Percentiles rank a stretch among this genome's conserved stretches.
Evolutionary conservation across 225 moss, liverwort and hornwort genomes (phyloP).

Genomic region (Thuidium tamariscinum): DNA sequence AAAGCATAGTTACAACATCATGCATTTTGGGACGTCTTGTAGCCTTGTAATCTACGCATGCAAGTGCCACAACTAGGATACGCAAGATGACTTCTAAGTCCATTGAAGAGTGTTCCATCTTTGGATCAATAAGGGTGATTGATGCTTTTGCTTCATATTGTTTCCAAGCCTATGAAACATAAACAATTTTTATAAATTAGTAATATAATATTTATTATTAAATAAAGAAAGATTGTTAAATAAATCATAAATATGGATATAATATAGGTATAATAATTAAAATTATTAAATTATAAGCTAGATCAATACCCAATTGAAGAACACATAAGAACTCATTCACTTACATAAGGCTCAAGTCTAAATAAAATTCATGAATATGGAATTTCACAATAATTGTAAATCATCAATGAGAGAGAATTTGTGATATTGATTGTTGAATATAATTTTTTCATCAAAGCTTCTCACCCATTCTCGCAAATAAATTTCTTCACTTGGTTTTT

Average conservation of each 20-base stretch:
- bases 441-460: background rate
- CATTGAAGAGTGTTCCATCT: background rate
- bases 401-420: accelerated
- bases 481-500: too few species aligned
- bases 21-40: background rate
- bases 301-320: background rate
- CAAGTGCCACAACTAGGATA: background rate
- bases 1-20: background rate
- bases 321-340: too few species aligned
- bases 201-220: accelerated
- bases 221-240: accelerated
- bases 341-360: accelerated
- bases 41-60: background rate
- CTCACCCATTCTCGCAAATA: too few species aligned
- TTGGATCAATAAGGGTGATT: background rate
- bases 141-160: background rate
- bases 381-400: background rate
- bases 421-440: too few species aligned
- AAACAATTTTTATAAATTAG: background rate
- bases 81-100: background rate
- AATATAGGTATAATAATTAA: too few species aligned
- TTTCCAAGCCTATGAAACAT: background rate
- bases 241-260: too few species aligned
- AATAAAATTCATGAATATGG: background rate
- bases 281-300: background rate